These are phyloP conservation scores for Saccharomyces mikatae DNA, from an alignment of 805 yeast genomes.

Conservation along the genomic window DNA sequence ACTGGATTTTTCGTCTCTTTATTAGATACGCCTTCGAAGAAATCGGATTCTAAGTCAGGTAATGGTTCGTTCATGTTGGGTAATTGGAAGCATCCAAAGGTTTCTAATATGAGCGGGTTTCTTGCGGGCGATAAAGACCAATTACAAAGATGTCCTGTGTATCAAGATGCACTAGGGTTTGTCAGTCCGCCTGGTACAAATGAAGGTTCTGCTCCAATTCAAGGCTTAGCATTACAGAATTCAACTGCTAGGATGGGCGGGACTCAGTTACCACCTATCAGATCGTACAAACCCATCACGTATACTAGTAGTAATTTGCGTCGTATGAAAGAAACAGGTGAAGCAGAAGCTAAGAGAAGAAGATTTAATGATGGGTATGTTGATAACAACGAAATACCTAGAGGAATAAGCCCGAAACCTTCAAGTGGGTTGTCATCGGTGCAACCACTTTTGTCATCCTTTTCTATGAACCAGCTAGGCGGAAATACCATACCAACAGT, in stretches of 20 bases:
- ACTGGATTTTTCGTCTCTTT: constrained; percentile 37
- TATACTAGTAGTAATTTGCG: constrained; percentile 27
- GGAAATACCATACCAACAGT: constrained; percentile 1
- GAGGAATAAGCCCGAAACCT: background rate
- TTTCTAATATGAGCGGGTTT: constrained; percentile 22
- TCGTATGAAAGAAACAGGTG: constrained; percentile 11
- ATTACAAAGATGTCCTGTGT: constrained; percentile 31
- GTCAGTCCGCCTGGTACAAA: constrained; percentile 13
- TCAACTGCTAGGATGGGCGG: constrained; percentile 8
- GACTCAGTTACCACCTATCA: constrained; percentile 26
- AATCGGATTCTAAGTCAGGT: constrained; percentile 1
- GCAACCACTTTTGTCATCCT: background rate
- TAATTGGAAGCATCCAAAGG: constrained; percentile 20
- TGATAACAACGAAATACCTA: constrained; percentile 1
- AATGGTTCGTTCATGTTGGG: constrained; percentile 1
- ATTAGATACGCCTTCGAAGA: constrained; percentile 27
- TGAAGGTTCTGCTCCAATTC: background rate
- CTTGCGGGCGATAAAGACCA: constrained; percentile 29
- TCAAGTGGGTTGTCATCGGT: background rate
- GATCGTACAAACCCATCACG: constrained; percentile 29
- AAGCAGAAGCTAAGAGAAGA: constrained; percentile 20
- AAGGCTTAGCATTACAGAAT: background rate
- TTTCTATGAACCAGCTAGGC: background rate
- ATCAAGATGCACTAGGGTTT: constrained; percentile 32
- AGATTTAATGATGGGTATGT: constrained; percentile 8